These are phyloP conservation scores for Xylaria sp. DNA, from an alignment of 495 filamentous ascomycete species.

Conservation along the genomic window DNA sequence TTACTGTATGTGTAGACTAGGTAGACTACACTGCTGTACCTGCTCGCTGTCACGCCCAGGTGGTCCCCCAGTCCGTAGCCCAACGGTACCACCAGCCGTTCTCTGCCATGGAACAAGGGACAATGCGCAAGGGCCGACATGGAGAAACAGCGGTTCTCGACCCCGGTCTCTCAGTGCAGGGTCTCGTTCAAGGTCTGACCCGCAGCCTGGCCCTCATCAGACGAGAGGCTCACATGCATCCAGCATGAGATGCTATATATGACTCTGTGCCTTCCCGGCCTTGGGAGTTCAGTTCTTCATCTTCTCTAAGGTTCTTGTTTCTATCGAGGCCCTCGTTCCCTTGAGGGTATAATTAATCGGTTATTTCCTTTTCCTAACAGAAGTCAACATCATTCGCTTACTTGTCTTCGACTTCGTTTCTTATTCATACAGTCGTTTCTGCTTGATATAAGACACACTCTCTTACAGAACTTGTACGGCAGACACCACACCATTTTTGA, in stretches of 20 bases:
- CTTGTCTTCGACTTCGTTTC: constrained; percentile 50
- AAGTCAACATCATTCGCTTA: constrained; percentile 65
- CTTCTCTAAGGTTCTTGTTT: constrained; percentile 33
- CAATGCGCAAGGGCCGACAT: constrained; percentile 24
- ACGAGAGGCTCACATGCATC: constrained; percentile 33
- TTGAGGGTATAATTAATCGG: constrained; percentile 37
- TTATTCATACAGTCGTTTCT: constrained; percentile 29
- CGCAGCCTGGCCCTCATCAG: constrained; percentile 28
- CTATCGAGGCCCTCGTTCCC: constrained; percentile 46
- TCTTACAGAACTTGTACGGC: constrained; percentile 36
- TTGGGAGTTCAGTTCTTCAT: constrained; percentile 17
- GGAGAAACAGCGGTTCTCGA: constrained; percentile 36
- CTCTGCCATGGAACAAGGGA: constrained; percentile 38
- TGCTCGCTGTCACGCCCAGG: background rate
- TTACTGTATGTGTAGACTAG: no score
- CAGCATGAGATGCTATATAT: constrained; percentile 42
- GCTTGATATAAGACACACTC: constrained; percentile 41
- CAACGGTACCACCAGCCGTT: constrained; percentile 8
- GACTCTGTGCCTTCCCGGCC: constrained; percentile 28
- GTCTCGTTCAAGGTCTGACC: constrained; percentile 30
- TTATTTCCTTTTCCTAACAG: constrained; percentile 42
- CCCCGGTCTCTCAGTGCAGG: constrained; percentile 28
- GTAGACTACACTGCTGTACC: background rate
- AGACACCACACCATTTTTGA: constrained; percentile 31
- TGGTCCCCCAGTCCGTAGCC: background rate